These are phyloP conservation scores for Candida railenensis DNA, from an alignment of 805 yeast genomes.

Conservation along the genomic window DNA sequence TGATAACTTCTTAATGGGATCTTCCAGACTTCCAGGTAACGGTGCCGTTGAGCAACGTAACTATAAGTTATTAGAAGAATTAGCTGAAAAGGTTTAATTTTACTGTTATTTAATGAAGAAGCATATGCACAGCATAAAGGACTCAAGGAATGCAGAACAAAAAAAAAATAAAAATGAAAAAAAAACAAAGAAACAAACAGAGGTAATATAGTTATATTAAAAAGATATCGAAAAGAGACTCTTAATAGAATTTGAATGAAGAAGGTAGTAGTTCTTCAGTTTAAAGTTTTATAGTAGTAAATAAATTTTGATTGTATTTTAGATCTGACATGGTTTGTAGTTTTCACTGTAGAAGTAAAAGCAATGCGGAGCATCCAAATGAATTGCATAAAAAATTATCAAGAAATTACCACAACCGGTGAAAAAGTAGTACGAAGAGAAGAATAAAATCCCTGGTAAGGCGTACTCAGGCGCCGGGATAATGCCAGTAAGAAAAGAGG, in stretches of 20 bases:
- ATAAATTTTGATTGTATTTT: not conserved
- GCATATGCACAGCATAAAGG: too few species aligned
- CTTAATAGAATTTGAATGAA: not conserved
- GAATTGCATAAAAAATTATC: too few species aligned
- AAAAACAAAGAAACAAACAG: not conserved
- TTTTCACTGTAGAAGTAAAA: too few species aligned
- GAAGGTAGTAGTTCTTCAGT: not conserved
- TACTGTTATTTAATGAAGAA: too few species aligned
- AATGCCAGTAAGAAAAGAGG: not conserved
- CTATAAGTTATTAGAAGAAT: slow-evolving; percentile 71
- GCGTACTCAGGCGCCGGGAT: not conserved
- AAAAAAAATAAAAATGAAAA: not conserved
- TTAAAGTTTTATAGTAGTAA: not conserved
- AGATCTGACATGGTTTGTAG: too few species aligned
- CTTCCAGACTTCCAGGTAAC: slow-evolving; percentile 84
- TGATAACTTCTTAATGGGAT: slow-evolving; percentile 74
- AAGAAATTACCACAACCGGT: too few species aligned
- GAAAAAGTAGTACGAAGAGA: not conserved
- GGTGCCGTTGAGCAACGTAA: slow-evolving; percentile 90
- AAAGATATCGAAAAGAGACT: too few species aligned
- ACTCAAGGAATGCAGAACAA: not conserved
- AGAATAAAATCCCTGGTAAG: too few species aligned
- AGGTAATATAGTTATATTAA: too few species aligned
- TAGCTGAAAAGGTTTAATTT: slow-evolving; percentile 56
- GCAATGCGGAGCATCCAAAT: too few species aligned